Percentiles rank a stretch among this genome's conserved stretches.
Conservation (phyloP, 2,329 filamentous ascomycete species). For the Hirsutella minnesotensis region DNA sequence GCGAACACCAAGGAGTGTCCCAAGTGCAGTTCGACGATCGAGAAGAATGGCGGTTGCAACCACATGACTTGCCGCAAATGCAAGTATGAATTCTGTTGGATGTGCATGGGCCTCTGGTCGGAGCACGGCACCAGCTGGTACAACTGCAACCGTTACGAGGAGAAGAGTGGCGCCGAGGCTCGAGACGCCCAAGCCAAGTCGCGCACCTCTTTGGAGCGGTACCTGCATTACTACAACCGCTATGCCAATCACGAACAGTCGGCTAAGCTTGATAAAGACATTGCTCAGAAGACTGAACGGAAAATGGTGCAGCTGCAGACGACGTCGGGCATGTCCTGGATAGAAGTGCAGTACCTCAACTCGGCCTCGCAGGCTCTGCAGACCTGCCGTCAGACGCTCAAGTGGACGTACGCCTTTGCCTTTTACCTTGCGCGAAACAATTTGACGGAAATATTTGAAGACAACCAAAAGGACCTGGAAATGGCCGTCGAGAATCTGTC, state of each 20-base stretch:
- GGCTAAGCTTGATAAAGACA: constrained; percentile 89
- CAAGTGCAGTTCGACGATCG: constrained; percentile 90
- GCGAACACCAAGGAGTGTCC: constrained; percentile 98
- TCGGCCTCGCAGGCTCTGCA: constrained; percentile 87
- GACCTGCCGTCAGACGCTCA: constrained; percentile 93
- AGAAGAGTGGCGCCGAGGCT: constrained; percentile 86
- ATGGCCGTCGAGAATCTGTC: constrained; percentile 93
- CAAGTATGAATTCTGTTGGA: constrained; percentile 97
- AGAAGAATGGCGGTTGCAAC: constrained; percentile 97
- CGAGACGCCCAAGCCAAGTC: constrained; percentile 87
- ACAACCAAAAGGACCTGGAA: constrained; percentile 96
- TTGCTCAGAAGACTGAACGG: constrained; percentile 92
- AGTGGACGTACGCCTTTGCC: constrained; percentile 98
- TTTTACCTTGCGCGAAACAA: constrained; percentile 97
- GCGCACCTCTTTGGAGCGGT: constrained; percentile 83
- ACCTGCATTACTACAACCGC: constrained; percentile 96
- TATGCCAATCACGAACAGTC: constrained; percentile 99
- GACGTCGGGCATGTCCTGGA: constrained; percentile 94
- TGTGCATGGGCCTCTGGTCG: constrained; percentile 99
- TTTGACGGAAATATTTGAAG: constrained; percentile 91
- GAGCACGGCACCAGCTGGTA: constrained; percentile 99
- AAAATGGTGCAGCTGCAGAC: constrained; percentile 97
- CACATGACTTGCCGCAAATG: constrained; percentile 97
- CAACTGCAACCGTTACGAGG: constrained; percentile 95
- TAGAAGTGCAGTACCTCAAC: constrained; percentile 95